Evolutionary conservation across 2,329 filamentous ascomycete genomes (phyloP), one percentile per base, ranked within the genome.

Genomic region (Plenodomus lindquistii): DNA sequence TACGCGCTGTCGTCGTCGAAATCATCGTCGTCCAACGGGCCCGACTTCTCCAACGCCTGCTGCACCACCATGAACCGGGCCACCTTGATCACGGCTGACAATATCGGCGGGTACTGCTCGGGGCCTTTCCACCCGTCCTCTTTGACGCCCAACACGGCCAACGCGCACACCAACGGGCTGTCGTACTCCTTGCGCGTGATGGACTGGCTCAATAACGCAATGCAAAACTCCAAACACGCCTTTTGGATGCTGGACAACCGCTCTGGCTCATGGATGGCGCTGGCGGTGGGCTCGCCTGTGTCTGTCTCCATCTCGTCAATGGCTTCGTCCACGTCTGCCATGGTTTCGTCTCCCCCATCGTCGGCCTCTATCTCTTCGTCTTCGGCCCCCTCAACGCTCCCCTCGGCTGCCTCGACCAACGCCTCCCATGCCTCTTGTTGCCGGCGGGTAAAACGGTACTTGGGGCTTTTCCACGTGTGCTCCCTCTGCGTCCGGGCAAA

Each of bases 141-240:
- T n/a, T 54, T 52, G 11, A 63, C 44, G 15, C 60, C 53, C n/a
- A 63, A 54, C 22, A 57, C 47, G 15, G 59, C 59, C 27, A 62
- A 53, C 39, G 40, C 42, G 36, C 44, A 59, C 19, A 59, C 59
- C 20, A 62, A 57, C 39, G 48, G 40, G 44, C 45, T 57, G 34
- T 60, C 48, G 36, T 60, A 62, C 46, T 60, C 52, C 35, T 38
- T 51, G 15, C 43, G 37, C 9, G 41, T 44, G 19, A 55, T 59
- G 13, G 16, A 35, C 39, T 57, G 38, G 44, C 57, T 47, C 29
- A 62, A 46, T 40, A 63, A 50, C 40, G 27, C 37, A 35, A 63
- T 57, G 35, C 37, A 62, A 59, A 62, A 61, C 29, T 41, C 17
- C 37, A 60, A 57, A 47, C 42, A 57, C 37, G 50, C 50, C 24